These are phyloP conservation scores for Xylariaceae sp. DNA, from an alignment of 2,329 filamentous ascomycete species.

Conservation along the genomic window DNA sequence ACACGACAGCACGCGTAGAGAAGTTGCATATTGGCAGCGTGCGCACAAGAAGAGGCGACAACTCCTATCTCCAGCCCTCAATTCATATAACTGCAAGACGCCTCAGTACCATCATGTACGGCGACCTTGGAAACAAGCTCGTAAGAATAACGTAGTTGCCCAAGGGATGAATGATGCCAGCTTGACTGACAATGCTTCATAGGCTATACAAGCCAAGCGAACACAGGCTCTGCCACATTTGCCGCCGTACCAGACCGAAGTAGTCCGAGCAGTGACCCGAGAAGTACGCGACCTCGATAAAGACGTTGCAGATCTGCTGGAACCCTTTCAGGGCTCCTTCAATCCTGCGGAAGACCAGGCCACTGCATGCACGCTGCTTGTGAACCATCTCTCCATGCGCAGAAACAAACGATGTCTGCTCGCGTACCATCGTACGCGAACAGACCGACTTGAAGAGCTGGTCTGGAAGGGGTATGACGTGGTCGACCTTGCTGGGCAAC, in stretches of 20 bases:
- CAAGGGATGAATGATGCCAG: slow-evolving; percentile 1
- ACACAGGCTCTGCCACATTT: slow-evolving; percentile 82
- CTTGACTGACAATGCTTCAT: slow-evolving; percentile 12
- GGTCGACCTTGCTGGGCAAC: slow-evolving; percentile 62
- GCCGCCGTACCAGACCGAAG: slow-evolving; percentile 87
- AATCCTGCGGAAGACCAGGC: slow-evolving; percentile 79
- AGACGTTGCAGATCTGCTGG: slow-evolving; percentile 73
- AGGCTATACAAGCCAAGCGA: slow-evolving; percentile 96
- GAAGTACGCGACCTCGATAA: slow-evolving; percentile 93
- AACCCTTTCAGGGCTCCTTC: slow-evolving; percentile 80
- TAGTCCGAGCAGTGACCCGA: slow-evolving; percentile 79
- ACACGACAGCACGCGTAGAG: no score
- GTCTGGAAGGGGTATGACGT: slow-evolving; percentile 90
- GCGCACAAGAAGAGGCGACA: no score
- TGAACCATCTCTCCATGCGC: slow-evolving; percentile 92
- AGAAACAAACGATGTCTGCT: slow-evolving; percentile 94
- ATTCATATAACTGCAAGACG: no score
- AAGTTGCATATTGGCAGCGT: no score
- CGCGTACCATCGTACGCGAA: slow-evolving; percentile 86
- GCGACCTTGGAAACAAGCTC: slow-evolving; percentile 81
- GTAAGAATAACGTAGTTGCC: slow-evolving; percentile 44
- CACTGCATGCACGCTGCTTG: slow-evolving; percentile 80
- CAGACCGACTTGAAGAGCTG: slow-evolving; percentile 87
- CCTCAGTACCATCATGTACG: slow-evolving; percentile 74
- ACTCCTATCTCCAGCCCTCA: no score